phyloP scores from a whole-genome alignment of 805 yeast species.

The Nakazawaea ishiwadae region DNA sequence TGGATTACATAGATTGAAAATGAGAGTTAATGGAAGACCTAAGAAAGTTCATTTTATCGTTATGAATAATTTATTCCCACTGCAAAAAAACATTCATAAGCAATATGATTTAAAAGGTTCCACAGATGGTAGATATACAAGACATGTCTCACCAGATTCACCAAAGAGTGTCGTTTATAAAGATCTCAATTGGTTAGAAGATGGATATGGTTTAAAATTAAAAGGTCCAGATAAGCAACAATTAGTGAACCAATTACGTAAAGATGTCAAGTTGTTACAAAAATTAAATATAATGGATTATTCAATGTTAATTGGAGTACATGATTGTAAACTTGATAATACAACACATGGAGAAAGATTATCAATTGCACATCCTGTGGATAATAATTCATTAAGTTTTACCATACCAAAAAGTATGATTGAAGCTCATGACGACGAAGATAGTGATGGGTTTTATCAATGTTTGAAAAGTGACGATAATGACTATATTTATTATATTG shows the following conservation, averaged over 20 bases:
- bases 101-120: slow-evolving; percentile 94
- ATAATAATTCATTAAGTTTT: slow-evolving; percentile 16
- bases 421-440: slow-evolving; percentile 20
- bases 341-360: slow-evolving; percentile 30
- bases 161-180: slow-evolving; percentile 53
- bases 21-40: slow-evolving; percentile 45
- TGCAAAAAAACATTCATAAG: slow-evolving; percentile 80
- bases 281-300: slow-evolving; percentile 92
- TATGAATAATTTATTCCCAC: slow-evolving; percentile 96
- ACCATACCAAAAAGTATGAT: neutral
- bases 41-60: slow-evolving; percentile 89
- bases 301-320: slow-evolving; percentile 83
- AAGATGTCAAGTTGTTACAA: slow-evolving; percentile 71
- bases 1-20: slow-evolving; percentile 89
- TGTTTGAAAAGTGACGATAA: slow-evolving; percentile 82
- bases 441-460: slow-evolving; percentile 29
- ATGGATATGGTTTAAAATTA: slow-evolving; percentile 57
- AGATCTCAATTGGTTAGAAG: slow-evolving; percentile 84
- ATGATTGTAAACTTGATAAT: slow-evolving; percentile 57
- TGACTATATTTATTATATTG: slow-evolving; percentile 72
- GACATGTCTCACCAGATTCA: slow-evolving; percentile 26
- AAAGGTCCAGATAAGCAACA: slow-evolving; percentile 64
- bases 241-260: slow-evolving; percentile 64
- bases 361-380: slow-evolving; percentile 40
- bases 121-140: slow-evolving; percentile 70